A percentile compares a stretch with the other conserved stretches of the same genome.
These are phyloP conservation scores for Theobroma grandiflorum DNA, from an alignment of 441 rosid genomes.

Conservation along the genomic window DNA sequence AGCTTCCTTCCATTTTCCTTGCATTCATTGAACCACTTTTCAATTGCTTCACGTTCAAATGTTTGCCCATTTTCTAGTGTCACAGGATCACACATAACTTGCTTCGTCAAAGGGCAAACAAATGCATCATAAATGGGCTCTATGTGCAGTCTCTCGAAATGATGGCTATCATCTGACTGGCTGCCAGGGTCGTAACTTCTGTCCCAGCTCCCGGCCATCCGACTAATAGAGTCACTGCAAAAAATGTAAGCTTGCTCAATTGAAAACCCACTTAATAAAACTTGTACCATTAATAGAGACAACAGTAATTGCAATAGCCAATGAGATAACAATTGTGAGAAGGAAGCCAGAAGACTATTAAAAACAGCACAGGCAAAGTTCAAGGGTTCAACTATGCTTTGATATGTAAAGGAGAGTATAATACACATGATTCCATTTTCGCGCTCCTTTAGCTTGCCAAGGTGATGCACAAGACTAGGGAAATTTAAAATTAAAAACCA, in stretches of 20 bases:
- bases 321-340: neutral
- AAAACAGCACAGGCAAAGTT: constrained; percentile 4
- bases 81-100: constrained; percentile 89
- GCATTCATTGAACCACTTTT: constrained; percentile 89
- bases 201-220: constrained; percentile 79
- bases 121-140: constrained; percentile 94
- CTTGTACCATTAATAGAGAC: constrained; percentile 1
- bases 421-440: neutral
- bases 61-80: constrained; percentile 87
- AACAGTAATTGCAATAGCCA: neutral
- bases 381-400: neutral
- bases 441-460: constrained; percentile 7
- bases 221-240: constrained; percentile 32
- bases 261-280: neutral
- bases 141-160: constrained; percentile 63
- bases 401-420: neutral
- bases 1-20: constrained; percentile 62
- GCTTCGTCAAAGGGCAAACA: constrained; percentile 88
- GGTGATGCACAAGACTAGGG: constrained; percentile 5
- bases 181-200: constrained; percentile 67
- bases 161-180: constrained; percentile 83
- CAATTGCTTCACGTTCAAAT: constrained; percentile 92
- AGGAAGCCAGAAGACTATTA: neutral
- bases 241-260: neutral
- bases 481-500: neutral